Conservation (phyloP, 768 basidiomycete species). For the Amanita rimosa region DNA sequence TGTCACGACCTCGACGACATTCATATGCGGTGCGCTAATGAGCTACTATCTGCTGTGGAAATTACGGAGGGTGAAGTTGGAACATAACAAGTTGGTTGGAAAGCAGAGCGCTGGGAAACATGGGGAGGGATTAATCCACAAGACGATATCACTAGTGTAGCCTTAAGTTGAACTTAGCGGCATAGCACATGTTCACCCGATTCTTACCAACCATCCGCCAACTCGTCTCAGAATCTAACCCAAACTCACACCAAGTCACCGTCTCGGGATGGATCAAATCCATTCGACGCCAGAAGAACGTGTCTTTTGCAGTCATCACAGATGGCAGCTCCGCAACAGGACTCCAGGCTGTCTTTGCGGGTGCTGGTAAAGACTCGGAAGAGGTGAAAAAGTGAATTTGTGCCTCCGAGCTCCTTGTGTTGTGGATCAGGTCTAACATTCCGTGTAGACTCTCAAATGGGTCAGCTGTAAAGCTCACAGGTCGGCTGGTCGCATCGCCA, state of each 20-base stretch:
- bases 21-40: constrained; percentile 29
- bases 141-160: background rate
- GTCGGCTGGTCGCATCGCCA: constrained; percentile 31
- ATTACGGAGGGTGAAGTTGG: constrained; percentile 27
- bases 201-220: constrained; percentile 21
- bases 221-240: constrained; percentile 12
- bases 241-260: constrained; percentile 15
- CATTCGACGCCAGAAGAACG: constrained; percentile 75
- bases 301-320: constrained; percentile 74
- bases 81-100: constrained; percentile 31
- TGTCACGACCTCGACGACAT: constrained; percentile 28
- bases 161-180: too few relatives aligned
- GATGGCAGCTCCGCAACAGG: constrained; percentile 70
- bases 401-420: background rate
- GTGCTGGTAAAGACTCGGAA: constrained; percentile 20
- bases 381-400: constrained; percentile 18
- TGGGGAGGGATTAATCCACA: constrained; percentile 27
- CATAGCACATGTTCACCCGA: too few relatives aligned
- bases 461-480: constrained; percentile 15
- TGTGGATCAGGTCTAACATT: background rate
- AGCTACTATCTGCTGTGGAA: constrained; percentile 34
- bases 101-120: constrained; percentile 29
- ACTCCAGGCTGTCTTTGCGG: constrained; percentile 68
- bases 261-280: constrained; percentile 84
- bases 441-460: constrained; percentile 14